These are phyloP conservation scores for Pleurotus tuber-regium DNA, from an alignment of 768 basidiomycete species.

Conservation along the genomic window DNA sequence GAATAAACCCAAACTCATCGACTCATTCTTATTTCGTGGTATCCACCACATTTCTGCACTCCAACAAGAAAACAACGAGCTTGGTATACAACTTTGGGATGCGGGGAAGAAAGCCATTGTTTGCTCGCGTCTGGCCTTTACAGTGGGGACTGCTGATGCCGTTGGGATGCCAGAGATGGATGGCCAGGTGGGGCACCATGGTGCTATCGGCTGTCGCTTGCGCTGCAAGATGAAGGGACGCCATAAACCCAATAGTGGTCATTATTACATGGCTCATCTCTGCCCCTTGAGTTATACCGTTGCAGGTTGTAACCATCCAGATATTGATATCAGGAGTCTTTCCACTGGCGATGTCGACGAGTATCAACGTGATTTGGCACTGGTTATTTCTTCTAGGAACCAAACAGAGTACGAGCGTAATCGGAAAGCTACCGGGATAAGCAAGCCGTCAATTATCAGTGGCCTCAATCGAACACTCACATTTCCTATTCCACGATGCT, in stretches of 20 bases:
- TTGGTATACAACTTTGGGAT: constrained; percentile 23
- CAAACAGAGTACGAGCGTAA: constrained; percentile 20
- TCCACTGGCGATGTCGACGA: constrained; percentile 9
- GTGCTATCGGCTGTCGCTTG: constrained; percentile 24
- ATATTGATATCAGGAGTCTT: constrained; percentile 21
- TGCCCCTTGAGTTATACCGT: constrained; percentile 21
- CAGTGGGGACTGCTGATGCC: constrained; percentile 20
- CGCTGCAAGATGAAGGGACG: constrained; percentile 29
- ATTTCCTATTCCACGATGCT: constrained; percentile 22
- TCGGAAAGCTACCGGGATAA: constrained; percentile 28
- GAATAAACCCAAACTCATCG: constrained; percentile 32
- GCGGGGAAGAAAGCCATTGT: constrained; percentile 3
- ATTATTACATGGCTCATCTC: constrained; percentile 31
- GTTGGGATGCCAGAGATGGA: constrained; percentile 25
- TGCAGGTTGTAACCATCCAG: constrained; percentile 25
- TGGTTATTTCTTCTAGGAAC: constrained; percentile 19
- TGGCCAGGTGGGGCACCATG: constrained; percentile 32
- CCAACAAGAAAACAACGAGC: constrained; percentile 19
- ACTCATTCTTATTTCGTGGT: constrained; percentile 31
- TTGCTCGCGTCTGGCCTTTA: constrained; percentile 11
- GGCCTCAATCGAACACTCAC: constrained; percentile 16
- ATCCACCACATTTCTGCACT: constrained; percentile 33
- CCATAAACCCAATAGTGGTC: constrained; percentile 18
- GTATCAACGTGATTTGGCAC: constrained; percentile 18
- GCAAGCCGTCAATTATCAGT: constrained; percentile 24